Percentiles rank a stretch among this genome's conserved stretches.
These are phyloP conservation scores for Mitragyna speciosa DNA, from an alignment of 257 asterid species.

Conservation along the genomic window DNA sequence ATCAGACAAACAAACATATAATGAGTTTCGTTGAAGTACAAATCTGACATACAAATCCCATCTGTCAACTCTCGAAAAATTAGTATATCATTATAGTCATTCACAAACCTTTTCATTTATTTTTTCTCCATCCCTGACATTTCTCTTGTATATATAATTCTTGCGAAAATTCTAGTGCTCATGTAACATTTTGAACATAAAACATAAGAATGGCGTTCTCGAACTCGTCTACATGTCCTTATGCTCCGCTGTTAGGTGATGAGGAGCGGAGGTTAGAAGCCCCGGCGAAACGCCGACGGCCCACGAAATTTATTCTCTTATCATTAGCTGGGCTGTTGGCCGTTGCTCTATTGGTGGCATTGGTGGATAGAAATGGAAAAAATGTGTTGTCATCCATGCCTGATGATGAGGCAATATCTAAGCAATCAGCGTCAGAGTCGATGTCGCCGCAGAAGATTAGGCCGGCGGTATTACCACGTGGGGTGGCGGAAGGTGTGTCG, in stretches of 20 bases:
- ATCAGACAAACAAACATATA: background rate
- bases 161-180: background rate
- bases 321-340: slow-evolving; percentile 16
- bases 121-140: no score
- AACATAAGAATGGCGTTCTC: background rate
- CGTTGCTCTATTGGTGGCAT: slow-evolving; percentile 5
- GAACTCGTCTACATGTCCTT: background rate
- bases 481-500: slow-evolving; percentile 34
- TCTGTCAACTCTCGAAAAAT: background rate
- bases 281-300: background rate
- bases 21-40: background rate
- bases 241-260: slow-evolving; percentile 13
- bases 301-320: background rate
- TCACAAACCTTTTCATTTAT: background rate
- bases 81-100: background rate
- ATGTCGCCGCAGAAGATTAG: background rate
- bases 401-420: background rate
- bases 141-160: background rate
- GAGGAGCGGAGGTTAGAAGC: background rate
- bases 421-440: background rate
- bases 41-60: slow-evolving; percentile 2
- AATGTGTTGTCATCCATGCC: background rate
- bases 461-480: slow-evolving; percentile 20
- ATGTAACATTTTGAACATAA: background rate
- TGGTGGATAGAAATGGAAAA: background rate